A percentile compares a stretch with the other conserved stretches of the same genome.
These are phyloP conservation scores for Carex kokanica DNA, from an alignment of 176 grass and related monocot species.

Conservation along the genomic window DNA sequence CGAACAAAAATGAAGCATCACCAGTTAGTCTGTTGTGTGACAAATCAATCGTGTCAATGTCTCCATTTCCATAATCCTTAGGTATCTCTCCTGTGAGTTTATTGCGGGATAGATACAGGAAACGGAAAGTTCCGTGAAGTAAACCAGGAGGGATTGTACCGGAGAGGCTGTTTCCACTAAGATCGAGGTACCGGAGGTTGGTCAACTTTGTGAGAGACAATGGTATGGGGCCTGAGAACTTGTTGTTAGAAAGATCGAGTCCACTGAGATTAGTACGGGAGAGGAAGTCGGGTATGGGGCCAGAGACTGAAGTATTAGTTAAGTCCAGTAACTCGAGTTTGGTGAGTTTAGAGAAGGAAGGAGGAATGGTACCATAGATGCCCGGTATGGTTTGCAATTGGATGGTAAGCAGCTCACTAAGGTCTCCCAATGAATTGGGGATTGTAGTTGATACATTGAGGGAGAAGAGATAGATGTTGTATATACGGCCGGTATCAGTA, in stretches of 20 bases:
- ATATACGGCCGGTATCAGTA: constrained; percentile 48
- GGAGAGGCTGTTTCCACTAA: constrained; percentile 40
- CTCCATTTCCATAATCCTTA: constrained; percentile 41
- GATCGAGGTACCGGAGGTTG: constrained; percentile 45
- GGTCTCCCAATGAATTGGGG: constrained; percentile 43
- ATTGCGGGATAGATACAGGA: constrained; percentile 55
- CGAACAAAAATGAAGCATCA: constrained; percentile 57
- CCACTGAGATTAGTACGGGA: constrained; percentile 38
- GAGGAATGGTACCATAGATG: constrained; percentile 50
- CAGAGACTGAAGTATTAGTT: constrained; percentile 53
- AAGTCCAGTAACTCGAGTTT: constrained; percentile 56
- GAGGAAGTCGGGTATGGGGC: constrained; percentile 50
- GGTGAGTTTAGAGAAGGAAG: constrained; percentile 45
- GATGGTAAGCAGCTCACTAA: constrained; percentile 47
- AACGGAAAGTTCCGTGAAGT: constrained; percentile 39
- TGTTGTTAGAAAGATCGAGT: constrained; percentile 56
- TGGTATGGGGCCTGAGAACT: constrained; percentile 43
- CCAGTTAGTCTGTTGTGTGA: constrained; percentile 63
- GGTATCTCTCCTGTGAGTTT: constrained; percentile 55
- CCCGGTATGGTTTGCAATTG: constrained; percentile 43
- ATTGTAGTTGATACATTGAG: constrained; percentile 41
- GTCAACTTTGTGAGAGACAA: constrained; percentile 40
- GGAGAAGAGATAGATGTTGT: constrained; percentile 56
- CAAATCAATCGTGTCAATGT: constrained; percentile 56
- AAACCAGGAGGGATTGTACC: constrained; percentile 49